Percentiles rank a stretch among this genome's conserved stretches.
phyloP scores from a whole-genome alignment of 371 early-diverging fungal genomes.

The Mucor piriformis region DNA sequence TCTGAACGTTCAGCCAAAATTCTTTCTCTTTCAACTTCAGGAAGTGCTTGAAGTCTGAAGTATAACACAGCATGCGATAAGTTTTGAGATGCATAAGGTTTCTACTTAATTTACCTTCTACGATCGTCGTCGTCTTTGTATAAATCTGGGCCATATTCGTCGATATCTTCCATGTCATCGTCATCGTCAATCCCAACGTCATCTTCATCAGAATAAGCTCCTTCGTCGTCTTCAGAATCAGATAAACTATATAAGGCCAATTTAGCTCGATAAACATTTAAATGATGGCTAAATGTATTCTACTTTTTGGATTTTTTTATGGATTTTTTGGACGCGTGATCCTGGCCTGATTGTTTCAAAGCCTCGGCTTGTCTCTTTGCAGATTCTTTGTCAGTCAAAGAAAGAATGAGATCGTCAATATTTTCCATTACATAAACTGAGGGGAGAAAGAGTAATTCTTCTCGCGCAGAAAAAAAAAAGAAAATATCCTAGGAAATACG shows the following conservation, averaged over 20 bases:
- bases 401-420: conserved; percentile 30
- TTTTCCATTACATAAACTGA: conserved; percentile 25
- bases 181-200: conserved; percentile 41
- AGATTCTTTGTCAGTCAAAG: conserved; percentile 23
- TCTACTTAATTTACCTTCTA: conserved; percentile 32
- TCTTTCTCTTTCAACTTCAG: conserved; percentile 78
- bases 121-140: conserved; percentile 82
- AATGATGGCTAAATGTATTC: not conserved
- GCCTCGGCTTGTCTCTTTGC: conserved; percentile 15
- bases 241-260: conserved; percentile 18
- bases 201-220: conserved; percentile 31
- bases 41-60: conserved; percentile 62
- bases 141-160: conserved; percentile 77
- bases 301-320: conserved; percentile 2
- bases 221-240: conserved; percentile 47
- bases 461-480: conserved; percentile 3
- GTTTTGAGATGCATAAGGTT: not conserved
- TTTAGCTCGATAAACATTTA: not conserved
- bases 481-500: conserved; percentile 9
- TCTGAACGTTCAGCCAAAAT: conserved; percentile 80
- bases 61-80: not conserved
- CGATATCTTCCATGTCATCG: conserved; percentile 65
- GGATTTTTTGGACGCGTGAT: conserved; percentile 20
- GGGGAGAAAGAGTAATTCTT: no score
- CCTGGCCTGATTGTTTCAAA: conserved; percentile 20